A percentile compares a stretch with the other conserved stretches of the same genome.
phyloP scores from a whole-genome alignment of 495 filamentous ascomycete species.

The Jackrogersella minutella region DNA sequence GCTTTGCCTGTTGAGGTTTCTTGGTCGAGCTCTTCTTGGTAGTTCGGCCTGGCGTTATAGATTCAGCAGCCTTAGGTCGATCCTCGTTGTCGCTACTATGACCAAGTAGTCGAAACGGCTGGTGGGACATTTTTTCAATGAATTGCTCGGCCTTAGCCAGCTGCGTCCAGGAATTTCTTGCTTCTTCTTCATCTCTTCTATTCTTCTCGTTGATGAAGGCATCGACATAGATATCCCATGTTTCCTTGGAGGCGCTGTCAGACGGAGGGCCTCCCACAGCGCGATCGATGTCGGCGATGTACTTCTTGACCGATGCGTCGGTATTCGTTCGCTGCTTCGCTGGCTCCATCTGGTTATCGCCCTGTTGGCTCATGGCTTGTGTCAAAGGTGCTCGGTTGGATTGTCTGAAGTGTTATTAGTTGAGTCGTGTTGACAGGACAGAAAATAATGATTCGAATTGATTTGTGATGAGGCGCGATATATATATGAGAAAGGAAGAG shows the following conservation, averaged over 20 bases:
- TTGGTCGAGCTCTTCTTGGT: neutral
- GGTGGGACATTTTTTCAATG: conserved; percentile 16
- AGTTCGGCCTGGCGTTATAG: neutral
- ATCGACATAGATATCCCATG: conserved; percentile 1
- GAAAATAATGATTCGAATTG: neutral
- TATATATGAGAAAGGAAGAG: no score
- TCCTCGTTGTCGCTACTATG: neutral
- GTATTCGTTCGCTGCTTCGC: neutral
- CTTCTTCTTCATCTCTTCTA: neutral
- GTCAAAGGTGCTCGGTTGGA: neutral
- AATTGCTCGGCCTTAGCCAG: conserved; percentile 5
- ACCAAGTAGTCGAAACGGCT: neutral
- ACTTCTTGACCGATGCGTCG: neutral
- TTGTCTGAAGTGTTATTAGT: neutral
- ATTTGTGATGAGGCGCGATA: neutral
- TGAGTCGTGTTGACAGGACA: neutral
- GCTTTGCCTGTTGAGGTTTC: neutral
- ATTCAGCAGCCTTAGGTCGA: neutral
- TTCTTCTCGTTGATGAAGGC: neutral
- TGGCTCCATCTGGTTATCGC: neutral
- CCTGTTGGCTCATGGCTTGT: neutral
- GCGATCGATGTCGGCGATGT: conserved; percentile 2
- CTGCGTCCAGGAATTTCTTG: conserved; percentile 2
- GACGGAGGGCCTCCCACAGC: conserved; percentile 7
- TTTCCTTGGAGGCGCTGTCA: conserved; percentile 1